Percentiles rank a stretch among this genome's conserved stretches.
These are phyloP conservation scores for Hypoxylon lienhwacheense DNA, from an alignment of 495 filamentous ascomycete species.

Conservation along the genomic window DNA sequence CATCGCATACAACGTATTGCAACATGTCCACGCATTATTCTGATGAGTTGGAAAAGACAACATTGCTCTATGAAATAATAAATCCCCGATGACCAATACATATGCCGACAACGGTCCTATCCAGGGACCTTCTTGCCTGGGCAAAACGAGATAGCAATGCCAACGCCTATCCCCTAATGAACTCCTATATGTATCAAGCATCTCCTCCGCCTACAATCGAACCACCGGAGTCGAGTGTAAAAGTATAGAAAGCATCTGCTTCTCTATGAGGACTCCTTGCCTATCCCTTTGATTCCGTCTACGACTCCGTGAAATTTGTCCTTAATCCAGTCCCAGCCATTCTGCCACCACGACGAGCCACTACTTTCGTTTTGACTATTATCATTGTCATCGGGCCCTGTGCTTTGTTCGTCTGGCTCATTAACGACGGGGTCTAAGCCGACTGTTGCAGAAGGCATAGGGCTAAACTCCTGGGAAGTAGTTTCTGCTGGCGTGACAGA, in stretches of 20 bases:
- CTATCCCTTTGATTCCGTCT: slow-evolving; percentile 40
- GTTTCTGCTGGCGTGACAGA: slow-evolving; percentile 21
- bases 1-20: no score
- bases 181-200: not conserved
- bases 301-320: slow-evolving; percentile 49
- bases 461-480: not conserved
- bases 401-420: slow-evolving; percentile 12
- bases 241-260: not conserved
- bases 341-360: slow-evolving; percentile 33
- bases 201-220: no score
- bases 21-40: no score
- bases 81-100: no score
- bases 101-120: no score
- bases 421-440: slow-evolving; percentile 20
- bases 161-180: no score
- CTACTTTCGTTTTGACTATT: slow-evolving; percentile 14
- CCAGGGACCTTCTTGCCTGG: no score
- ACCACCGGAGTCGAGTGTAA: not conserved
- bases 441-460: slow-evolving; percentile 16
- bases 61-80: no score
- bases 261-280: not conserved
- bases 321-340: slow-evolving; percentile 53
- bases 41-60: no score
- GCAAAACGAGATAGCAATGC: no score
- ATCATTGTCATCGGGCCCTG: slow-evolving; percentile 26